These are phyloP conservation scores for Brassica carinata DNA, from an alignment of 345 rosid species.

Conservation along the genomic window DNA sequence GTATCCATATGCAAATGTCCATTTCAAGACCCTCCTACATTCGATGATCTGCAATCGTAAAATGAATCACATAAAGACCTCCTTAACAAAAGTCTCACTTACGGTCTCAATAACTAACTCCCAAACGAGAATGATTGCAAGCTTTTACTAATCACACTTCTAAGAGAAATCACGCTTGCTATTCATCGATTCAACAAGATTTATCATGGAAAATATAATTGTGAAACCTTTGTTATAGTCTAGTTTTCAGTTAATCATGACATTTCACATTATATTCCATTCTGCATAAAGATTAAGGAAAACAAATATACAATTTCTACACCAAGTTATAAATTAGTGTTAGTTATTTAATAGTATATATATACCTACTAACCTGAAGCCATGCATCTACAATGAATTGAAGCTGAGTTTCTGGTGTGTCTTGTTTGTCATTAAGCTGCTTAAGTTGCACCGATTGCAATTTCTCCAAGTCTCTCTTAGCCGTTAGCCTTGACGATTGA, in stretches of 20 bases:
- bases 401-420: conserved; percentile 67
- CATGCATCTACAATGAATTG: conserved; percentile 79
- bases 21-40: conserved; percentile 82
- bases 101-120: neutral
- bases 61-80: neutral
- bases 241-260: neutral
- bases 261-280: neutral
- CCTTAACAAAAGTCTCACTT: neutral
- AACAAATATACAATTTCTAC: neutral
- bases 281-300: neutral
- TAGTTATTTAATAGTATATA: conserved; percentile 25
- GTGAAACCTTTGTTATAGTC: neutral
- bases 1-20: conserved; percentile 90
- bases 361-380: conserved; percentile 54
- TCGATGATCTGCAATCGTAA: conserved; percentile 54
- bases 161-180: neutral
- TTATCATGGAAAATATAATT: neutral
- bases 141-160: neutral
- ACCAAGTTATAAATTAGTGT: neutral
- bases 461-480: conserved; percentile 18
- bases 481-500: conserved; percentile 21
- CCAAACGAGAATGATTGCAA: neutral
- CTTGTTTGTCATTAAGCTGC: conserved; percentile 57
- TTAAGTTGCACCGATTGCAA: conserved; percentile 39
- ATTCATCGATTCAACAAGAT: neutral